Conservation (phyloP, 106 monocot species). For the Ottelia alismoides region DNA sequence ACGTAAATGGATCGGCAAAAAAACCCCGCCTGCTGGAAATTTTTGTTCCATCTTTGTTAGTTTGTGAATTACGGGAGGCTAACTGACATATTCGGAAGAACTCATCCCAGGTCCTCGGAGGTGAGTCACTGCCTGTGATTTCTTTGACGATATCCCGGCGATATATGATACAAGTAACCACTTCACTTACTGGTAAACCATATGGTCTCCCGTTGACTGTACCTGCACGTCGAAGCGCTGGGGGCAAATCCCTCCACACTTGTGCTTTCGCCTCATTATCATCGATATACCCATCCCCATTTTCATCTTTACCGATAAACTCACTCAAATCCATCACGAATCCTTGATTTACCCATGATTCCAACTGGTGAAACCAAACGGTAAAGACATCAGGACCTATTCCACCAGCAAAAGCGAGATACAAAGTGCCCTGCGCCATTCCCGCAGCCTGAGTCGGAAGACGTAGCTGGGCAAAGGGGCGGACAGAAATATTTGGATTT, state of each 20-base stretch:
- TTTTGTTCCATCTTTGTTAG: no score
- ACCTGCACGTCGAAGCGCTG: not conserved
- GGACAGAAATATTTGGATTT: no score
- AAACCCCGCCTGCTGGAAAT: not conserved
- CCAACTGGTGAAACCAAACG: not conserved
- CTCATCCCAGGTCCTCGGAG: not conserved
- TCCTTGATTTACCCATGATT: not conserved
- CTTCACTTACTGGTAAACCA: not conserved
- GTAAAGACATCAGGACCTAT: not conserved
- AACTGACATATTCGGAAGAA: not conserved
- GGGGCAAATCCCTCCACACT: not conserved
- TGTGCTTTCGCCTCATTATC: not conserved
- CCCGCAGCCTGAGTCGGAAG: no score
- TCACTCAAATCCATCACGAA: not conserved
- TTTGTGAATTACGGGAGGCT: not conserved
- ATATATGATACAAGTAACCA: not conserved
- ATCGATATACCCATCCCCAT: not conserved
- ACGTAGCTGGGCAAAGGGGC: no score
- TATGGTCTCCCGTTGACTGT: not conserved
- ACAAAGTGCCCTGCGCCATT: not conserved
- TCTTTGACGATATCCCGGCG: not conserved
- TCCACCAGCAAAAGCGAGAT: not conserved
- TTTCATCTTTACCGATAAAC: not conserved
- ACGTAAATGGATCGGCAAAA: not conserved
- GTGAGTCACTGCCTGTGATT: not conserved